phyloP scores from a whole-genome alignment of 805 yeast species.

The Ogataea methanolica region DNA sequence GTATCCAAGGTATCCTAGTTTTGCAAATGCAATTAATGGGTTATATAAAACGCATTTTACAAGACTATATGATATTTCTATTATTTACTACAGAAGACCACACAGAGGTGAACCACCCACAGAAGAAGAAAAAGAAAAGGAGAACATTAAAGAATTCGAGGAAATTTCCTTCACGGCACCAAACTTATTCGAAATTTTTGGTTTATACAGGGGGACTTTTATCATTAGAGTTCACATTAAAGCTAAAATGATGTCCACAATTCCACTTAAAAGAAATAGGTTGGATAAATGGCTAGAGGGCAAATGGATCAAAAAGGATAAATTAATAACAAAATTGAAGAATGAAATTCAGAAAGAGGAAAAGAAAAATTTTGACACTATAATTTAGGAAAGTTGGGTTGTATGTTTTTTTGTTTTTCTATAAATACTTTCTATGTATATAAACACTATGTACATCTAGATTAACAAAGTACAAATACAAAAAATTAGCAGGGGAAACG shows the following conservation, averaged over 20 bases:
- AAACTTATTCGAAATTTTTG: slow-evolving; percentile 33
- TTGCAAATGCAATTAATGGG: slow-evolving; percentile 45
- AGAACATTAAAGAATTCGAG: slow-evolving; percentile 2
- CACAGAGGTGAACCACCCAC: no score
- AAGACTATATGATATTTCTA: slow-evolving; percentile 52
- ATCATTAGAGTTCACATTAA: slow-evolving; percentile 44
- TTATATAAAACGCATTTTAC: slow-evolving; percentile 36
- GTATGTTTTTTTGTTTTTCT: no score
- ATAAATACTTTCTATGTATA: no score
- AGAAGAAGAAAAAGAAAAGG: no score
- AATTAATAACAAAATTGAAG: slow-evolving; percentile 36
- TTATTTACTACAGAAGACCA: slow-evolving; percentile 34
- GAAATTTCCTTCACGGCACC: slow-evolving; percentile 30
- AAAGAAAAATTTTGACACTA: slow-evolving; percentile 1
- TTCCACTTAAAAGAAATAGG: slow-evolving; percentile 50
- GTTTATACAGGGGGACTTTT: slow-evolving; percentile 27
- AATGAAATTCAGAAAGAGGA: slow-evolving; percentile 12
- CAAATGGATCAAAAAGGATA: slow-evolving; percentile 70
- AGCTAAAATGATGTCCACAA: slow-evolving; percentile 39
- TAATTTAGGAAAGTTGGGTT: background rate
- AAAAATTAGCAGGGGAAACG: no score
- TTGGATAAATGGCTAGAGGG: slow-evolving; percentile 74
- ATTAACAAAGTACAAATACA: no score
- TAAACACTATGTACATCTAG: no score
- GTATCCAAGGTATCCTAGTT: slow-evolving; percentile 71